Conservation (phyloP, 176 grass and related monocot species). For the Triticum monococcum region DNA sequence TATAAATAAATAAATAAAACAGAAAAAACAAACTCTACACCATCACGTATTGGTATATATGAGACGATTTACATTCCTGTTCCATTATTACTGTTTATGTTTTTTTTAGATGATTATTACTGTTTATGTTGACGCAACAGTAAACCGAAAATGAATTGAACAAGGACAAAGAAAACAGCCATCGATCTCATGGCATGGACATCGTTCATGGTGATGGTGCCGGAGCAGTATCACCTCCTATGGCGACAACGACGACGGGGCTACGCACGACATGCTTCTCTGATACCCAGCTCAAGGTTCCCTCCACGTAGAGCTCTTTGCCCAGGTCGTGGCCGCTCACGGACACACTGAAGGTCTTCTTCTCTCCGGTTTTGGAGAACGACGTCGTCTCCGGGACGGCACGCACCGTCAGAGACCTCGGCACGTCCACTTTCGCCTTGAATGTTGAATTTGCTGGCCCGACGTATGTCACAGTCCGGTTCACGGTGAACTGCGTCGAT, state of each 20-base stretch:
- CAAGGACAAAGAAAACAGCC: too few relatives aligned
- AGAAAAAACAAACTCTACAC: too few relatives aligned
- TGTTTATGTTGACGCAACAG: too few relatives aligned
- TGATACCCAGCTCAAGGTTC: constrained; percentile 22
- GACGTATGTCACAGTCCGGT: background rate
- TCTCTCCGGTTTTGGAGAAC: background rate
- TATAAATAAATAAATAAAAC: too few relatives aligned
- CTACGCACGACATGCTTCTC: constrained; percentile 20
- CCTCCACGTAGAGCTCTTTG: background rate
- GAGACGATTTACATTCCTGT: too few relatives aligned
- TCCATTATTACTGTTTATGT: too few relatives aligned
- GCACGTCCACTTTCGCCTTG: background rate
- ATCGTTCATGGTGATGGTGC: too few relatives aligned
- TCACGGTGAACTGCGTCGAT: background rate
- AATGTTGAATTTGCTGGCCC: background rate
- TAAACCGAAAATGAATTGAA: too few relatives aligned
- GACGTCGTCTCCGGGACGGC: background rate
- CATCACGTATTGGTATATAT: too few relatives aligned
- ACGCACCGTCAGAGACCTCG: background rate
- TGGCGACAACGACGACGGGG: background rate
- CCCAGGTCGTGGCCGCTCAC: background rate
- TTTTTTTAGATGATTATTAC: too few relatives aligned
- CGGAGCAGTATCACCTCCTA: too few relatives aligned
- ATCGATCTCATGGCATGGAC: too few relatives aligned
- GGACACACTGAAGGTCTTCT: background rate